Base-by-base conservation (phyloP, 345 rosid genomes). In the Orychophragmus violaceus region DNA sequence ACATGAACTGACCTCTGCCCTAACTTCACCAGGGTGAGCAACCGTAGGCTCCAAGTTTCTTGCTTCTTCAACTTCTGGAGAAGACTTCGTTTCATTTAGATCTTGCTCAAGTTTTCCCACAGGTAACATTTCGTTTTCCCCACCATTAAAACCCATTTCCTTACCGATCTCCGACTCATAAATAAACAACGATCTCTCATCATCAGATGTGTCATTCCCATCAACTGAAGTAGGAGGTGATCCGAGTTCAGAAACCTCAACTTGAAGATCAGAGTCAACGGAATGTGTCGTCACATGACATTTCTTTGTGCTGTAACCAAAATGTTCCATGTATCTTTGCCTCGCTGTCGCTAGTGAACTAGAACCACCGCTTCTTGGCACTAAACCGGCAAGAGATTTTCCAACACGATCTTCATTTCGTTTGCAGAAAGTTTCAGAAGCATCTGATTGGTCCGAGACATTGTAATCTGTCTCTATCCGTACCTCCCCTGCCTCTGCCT, bases 201-300 rank as follows among this genome's bases (percentile, higher is more conserved):
- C 92, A 74, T 66, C 65, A 25, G 87, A 80, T 14, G 84, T 80
- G 55, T 66, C 73, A 56, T 83, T 54, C 39, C 77, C 88, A 76
- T 88, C 90, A 17, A 64, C 76, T 12, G 85, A 72, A 21, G 77
- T 56, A 2, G 86, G 82, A 37, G 94, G 96, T 28, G 98, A 90
- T 32, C 95, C 84, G 2, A 74, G 45, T 74, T 90, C 98, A 3
- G 98, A 93, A 59, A 93, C 84, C 78, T 90, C 98, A 45, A 93
- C 96, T 58, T 90, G 97, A 83, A 93, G 77, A 66, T 90, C 98
- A 36, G 98, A 93, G 51, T 92, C 97, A 46, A 86, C 71, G 5
- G 98, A 93, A 52, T 75, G 74, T n/a, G 82, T 56, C 22, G 84
- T 82, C 48, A 81, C 77, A 77, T 81, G 97, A 72, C 81, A 62